Percentiles rank a stretch among this genome's conserved stretches.
These are phyloP conservation scores for Syzygium oleosum DNA, from an alignment of 345 rosid species.

Conservation along the genomic window DNA sequence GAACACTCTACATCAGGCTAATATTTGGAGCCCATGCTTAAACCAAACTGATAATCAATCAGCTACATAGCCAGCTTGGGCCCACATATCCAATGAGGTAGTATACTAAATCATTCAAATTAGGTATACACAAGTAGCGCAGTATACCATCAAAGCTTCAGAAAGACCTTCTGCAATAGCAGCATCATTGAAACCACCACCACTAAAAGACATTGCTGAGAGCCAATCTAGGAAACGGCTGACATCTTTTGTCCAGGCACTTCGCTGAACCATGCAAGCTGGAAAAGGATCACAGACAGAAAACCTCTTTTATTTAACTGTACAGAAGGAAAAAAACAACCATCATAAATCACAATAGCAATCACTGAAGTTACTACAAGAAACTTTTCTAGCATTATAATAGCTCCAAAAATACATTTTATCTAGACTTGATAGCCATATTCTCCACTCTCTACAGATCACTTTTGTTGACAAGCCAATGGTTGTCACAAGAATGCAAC, in stretches of 20 bases:
- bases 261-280: slow-evolving; percentile 89
- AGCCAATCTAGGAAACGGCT: slow-evolving; percentile 79
- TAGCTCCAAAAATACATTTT: background rate
- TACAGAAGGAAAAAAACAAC: background rate
- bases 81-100: background rate
- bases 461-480: background rate
- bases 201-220: slow-evolving; percentile 61
- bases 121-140: background rate
- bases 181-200: slow-evolving; percentile 91
- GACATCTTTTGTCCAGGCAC: slow-evolving; percentile 92
- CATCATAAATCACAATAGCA: background rate
- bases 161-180: slow-evolving; percentile 98
- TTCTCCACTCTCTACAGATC: background rate
- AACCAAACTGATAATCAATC: background rate
- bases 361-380: background rate
- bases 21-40: background rate
- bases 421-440: background rate
- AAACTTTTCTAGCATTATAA: background rate
- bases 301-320: background rate
- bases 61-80: background rate
- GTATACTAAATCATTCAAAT: background rate
- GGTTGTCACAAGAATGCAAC: background rate
- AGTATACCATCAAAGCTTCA: slow-evolving; percentile 83
- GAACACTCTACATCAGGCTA: background rate
- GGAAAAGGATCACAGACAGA: slow-evolving; percentile 8